These are phyloP conservation scores for Clausena lansium DNA, from an alignment of 345 rosid species.

Conservation along the genomic window DNA sequence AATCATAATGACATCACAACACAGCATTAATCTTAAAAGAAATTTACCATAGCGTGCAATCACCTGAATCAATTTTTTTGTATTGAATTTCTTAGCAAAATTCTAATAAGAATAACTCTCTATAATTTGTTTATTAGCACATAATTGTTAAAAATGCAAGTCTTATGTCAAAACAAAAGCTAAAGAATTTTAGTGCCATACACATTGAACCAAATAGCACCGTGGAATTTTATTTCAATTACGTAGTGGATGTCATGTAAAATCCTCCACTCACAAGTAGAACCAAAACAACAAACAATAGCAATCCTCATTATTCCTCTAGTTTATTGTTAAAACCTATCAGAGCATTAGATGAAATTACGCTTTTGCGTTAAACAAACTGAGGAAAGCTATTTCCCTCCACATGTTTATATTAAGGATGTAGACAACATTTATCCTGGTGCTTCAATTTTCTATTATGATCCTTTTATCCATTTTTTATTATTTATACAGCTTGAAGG, in stretches of 20 bases:
- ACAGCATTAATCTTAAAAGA: not conserved
- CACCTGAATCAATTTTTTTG: not conserved
- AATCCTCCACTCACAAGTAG: conserved; percentile 28
- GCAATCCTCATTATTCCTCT: not conserved
- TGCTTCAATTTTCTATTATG: conserved; percentile 22
- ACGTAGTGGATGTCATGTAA: conserved; percentile 28
- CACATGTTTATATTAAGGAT: conserved; percentile 30
- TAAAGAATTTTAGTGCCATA: not conserved
- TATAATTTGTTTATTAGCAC: not conserved
- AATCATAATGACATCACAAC: not conserved
- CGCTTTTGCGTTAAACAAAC: conserved; percentile 6
- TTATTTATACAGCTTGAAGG: conserved; percentile 31
- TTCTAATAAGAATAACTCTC: not conserved
- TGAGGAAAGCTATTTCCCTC: conserved; percentile 14
- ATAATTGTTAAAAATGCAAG: not conserved
- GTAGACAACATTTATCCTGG: conserved; percentile 25
- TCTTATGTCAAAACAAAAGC: not conserved
- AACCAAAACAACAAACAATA: not conserved
- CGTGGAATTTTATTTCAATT: not conserved
- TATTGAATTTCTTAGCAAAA: not conserved
- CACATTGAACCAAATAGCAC: not conserved
- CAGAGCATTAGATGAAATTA: not conserved
- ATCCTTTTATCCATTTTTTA: conserved; percentile 12
- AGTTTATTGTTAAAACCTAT: no score
- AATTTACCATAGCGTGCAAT: not conserved